Base-by-base conservation (phyloP, 495 filamentous ascomycete species). In the Annulohypoxylon maeteangense region DNA sequence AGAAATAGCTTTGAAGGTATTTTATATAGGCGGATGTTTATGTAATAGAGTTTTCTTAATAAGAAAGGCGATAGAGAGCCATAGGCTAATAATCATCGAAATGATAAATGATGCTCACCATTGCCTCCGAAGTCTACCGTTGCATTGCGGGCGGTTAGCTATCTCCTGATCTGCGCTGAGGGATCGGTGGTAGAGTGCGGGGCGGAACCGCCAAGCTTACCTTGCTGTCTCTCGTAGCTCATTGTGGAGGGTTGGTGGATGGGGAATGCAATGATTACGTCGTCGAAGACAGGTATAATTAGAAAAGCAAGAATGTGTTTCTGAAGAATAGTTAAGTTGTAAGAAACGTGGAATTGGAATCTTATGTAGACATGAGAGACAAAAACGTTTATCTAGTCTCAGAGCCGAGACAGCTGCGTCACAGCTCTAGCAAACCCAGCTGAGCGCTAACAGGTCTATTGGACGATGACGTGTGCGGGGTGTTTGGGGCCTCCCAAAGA, bases 201-300 rank as follows among this genome's bases (percentile, higher is more conserved):
- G 87, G 83, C 1, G 92, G 85, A 27, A 7, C 32, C 85, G 84
- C 80, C n/a, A n/a, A 93, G 80, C 64, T 61, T 62, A 73, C 70
- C 70, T 73, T 65, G 70, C 40, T 73, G 55, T 68, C 65, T 68
- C 47, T 72, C 70, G 64, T 34, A 61, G 60, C 70, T 67, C 64
- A 67, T 59, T 42, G 23, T 58, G 65, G 29, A 32, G 14, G 29
- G 2, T 44, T 40, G 53, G 20, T 40, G 2, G 44, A 54, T 32
- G 18, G 1, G 18, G 12, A 16, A 11, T 7, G 11, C n/a, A 36
- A 1, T 50, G 36, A 29, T n/a, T 22, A 16, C 8, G 27, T 0
- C 5, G 7, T n/a, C 16, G 29, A 16, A 23, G 23, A 25, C 4
- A 25, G 4, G n/a, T 38, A 34, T n/a, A n/a, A n/a, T n/a, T n/a